Evolutionary conservation across 768 basidiomycete genomes (phyloP), one percentile per base, ranked within the genome.

Genomic region (Piloderma croceum): DNA sequence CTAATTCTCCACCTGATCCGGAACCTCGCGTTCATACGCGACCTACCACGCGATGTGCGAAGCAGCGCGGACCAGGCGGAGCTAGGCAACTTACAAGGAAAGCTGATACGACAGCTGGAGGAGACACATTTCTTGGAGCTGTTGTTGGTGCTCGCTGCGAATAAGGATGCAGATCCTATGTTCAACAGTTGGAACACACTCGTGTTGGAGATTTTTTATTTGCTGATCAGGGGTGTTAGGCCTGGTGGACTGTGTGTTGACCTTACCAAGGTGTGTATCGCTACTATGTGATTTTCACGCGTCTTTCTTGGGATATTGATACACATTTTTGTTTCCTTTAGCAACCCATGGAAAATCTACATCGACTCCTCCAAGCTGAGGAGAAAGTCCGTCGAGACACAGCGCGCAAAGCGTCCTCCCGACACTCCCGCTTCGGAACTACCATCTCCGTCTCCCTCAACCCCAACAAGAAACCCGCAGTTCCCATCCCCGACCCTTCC

Each of bases 351-450:
- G 73, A 78, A 42, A 77, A 74, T 27, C 70, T 99, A 2, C 76
- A 81, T 7, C 77, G 78, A 31, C 76, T 97, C 37, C 76, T 99
- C 12, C 82, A 79, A 3, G 64, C 72, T 24, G 96, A 99, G 64
- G 79, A 78, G 45, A 75, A 73, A 41, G 69, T 68, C 31, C 82
- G 80, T 44, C 70, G 72, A 24, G 70, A 77, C 39, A 57, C 74
- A 19, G 69, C 76, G 0, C 65, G 68, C 42, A 65, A 70, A 35
- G 67, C 75, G 4, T 63, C 81, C 38, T 87, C 90, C 17, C 77
- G 96, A 23, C 96, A 99, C 64, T 90, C 91, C 19, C 81, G 93
- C 35, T 99, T 99, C 61, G 96, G 96, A 2, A 98, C 96, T 3
- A 98, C 93, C 7, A 83, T 98, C 48, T 67, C 84, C 17, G 83